Evolutionary conservation across 2,329 filamentous ascomycete genomes (phyloP).

Genomic region (Didymellaceae sp.): DNA sequence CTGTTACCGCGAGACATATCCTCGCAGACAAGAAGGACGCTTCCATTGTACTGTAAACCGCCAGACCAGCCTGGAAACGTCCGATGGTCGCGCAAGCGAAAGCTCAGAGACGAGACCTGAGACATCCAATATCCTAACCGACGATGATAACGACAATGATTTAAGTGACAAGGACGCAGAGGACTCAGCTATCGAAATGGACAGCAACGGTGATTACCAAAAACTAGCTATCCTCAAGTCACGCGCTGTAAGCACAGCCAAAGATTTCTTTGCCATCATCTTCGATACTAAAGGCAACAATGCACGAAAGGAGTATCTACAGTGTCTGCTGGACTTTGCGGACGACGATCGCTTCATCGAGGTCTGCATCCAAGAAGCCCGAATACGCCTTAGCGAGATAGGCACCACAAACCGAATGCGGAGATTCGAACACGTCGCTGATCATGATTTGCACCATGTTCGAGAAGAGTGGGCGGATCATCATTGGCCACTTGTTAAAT

Average conservation of each 20-base stretch:
- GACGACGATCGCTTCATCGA: constrained; percentile 1
- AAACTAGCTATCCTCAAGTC: background rate
- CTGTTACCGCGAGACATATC: constrained; percentile 2
- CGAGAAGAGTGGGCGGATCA: background rate
- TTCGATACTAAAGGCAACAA: constrained; percentile 5
- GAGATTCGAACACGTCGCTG: background rate
- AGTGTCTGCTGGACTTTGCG: background rate
- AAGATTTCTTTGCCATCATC: constrained; percentile 20
- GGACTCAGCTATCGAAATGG: background rate
- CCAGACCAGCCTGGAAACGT: background rate
- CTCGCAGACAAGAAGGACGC: too few relatives aligned
- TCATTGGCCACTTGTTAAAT: constrained; percentile 20
- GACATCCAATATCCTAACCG: too few relatives aligned
- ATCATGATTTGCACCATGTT: background rate
- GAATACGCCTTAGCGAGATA: constrained; percentile 13
- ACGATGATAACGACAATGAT: background rate
- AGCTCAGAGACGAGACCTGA: background rate
- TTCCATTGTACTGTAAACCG: too few relatives aligned
- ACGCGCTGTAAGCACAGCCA: constrained; percentile 10
- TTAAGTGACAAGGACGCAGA: background rate
- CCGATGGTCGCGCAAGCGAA: background rate
- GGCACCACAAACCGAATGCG: too few relatives aligned
- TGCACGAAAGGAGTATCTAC: background rate
- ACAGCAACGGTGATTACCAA: background rate
- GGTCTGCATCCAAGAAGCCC: too few relatives aligned